Base-by-base conservation (phyloP, 345 rosid species). In the Capsella bursapastoris region DNA sequence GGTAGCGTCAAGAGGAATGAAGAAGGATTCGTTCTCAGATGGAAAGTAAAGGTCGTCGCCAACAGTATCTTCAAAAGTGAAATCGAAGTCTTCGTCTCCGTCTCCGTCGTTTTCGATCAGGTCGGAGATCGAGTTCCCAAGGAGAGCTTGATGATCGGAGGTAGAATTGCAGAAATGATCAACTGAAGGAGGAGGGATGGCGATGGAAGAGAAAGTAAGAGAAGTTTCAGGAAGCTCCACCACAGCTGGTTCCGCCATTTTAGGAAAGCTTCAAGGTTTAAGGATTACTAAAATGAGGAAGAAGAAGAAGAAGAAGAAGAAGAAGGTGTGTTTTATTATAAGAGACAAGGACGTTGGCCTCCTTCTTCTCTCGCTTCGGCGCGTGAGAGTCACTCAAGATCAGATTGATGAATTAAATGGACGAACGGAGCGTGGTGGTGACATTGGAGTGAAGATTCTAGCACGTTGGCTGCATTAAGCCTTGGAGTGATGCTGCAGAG, bases 11-110 rank as follows among this genome's bases (percentile, higher is more conserved):
- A n/a, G n/a, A 29, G 79, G 83, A 5, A 83, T 15, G 79, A 83
- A 67, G 72, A 86, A 72, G 13, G 76, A 69, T 6, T 87, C 91
- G 35, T 70, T 68, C 51, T 83, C 93, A n/a, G 78, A 61, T 2
- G 91, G 91, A 8, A 88, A 72, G 75, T 68, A 78, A 38, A 87
- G 82, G 25, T 81, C 81, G 25, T 81, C 81, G 5, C 76, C 86
- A 44, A 89, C 59, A 58, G 74, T 82, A 13, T 86, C 90, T 57
- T 8, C 57, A 0, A 92, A 78, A 65, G 78, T 75, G 72, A 92
- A 37, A 41, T 86, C 85, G 59, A 86, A 84, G 61, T 81, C 92
- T 49, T 53, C 82, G 40, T 77, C 82, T 31, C 60, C 82, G 40
- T 77, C 82, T 31, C 60, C 58, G 8, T 22, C 34, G 1, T 75